Evolutionary conservation across 768 basidiomycete species (phyloP), one percentile per base, ranked within the genome.

Genomic region (Boletales sp.): DNA sequence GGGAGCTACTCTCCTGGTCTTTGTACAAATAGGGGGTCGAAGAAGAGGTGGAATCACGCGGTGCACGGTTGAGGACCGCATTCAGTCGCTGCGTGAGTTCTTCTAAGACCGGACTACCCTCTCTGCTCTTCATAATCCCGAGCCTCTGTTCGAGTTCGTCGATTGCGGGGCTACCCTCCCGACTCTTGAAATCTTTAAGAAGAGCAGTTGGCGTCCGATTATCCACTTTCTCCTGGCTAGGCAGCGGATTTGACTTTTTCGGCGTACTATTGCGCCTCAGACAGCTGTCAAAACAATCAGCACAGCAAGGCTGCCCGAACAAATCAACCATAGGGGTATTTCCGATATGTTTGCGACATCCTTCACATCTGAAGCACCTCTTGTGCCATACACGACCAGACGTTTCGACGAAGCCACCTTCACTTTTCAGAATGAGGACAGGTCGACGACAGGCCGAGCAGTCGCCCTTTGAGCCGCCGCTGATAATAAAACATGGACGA

Each of bases 281-380:
- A 61, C 87, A 90, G 35, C 63, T 82, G 53, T 90, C 90, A 57
- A 93, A 92, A 59, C 90, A 93, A 37, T 85, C 85, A 8, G 76
- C 72, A 57, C 90, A 93, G 37, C 83, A 87, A 10, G 90, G 90
- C 31, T 79, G 77, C 5, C 90, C 90, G 12, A 89, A 70, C n/a
- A 93, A 70, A 65, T 92, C 90, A 31, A 92, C 85, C 81, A 90
- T 83, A 0, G 90, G 90, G 2, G 70, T 70, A 55, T 85, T 78
- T 8, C 87, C 84, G 31, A 92, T 83, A 54, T 83, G 78, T 69
- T 81, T 86, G 64, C 71, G 75, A 62, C 90, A 93, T 6, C 80
- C 82, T 14, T 77, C 73, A 60, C 90, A 93, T 54, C 74, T 74
- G 69, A 91, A 93, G 64, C 90, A 93, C 41, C 72, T 75, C 65